phyloP scores from a whole-genome alignment of 164 flowering plant genomes.

The Kingdonia uniflora region DNA sequence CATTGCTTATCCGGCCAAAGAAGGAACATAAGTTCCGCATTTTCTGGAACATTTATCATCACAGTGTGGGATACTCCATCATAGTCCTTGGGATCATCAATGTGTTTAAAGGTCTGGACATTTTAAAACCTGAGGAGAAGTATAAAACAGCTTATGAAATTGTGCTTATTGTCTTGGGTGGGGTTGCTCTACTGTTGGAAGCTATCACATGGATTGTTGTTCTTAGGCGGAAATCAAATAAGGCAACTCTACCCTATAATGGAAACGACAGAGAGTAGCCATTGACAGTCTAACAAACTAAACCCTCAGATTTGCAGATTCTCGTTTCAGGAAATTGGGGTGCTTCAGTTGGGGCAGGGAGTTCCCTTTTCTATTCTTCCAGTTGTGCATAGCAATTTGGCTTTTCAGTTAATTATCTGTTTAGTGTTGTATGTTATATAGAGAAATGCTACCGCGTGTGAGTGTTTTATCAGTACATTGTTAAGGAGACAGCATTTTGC shows the following conservation, averaged over 20 bases:
- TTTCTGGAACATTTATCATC: constrained; percentile 84
- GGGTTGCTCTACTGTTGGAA: constrained; percentile 40
- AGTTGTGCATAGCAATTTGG: too few species aligned
- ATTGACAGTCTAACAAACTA: too few species aligned
- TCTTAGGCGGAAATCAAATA: constrained; percentile 34
- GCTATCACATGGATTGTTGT: constrained; percentile 58
- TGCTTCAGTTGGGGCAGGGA: too few species aligned
- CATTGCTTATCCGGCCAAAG: constrained; percentile 60
- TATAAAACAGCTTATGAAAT: constrained; percentile 43
- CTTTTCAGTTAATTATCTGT: too few species aligned
- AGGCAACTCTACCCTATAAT: constrained; percentile 27
- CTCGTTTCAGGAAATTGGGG: too few species aligned
- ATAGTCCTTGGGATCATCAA: constrained; percentile 61
- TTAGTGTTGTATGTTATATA: too few species aligned
- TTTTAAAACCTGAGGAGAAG: constrained; percentile 39
- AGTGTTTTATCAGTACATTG: too few species aligned
- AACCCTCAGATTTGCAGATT: too few species aligned
- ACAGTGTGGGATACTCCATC: constrained; percentile 50
- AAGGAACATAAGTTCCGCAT: constrained; percentile 61
- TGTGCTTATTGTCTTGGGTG: constrained; percentile 34
- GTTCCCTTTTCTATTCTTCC: too few species aligned
- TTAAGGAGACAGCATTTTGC: too few species aligned
- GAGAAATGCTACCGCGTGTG: too few species aligned
- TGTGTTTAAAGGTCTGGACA: constrained; percentile 61
- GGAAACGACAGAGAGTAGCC: neutral